Conservation (phyloP, 2,329 filamentous ascomycete species). For the Hymenoscyphus albidus region DNA sequence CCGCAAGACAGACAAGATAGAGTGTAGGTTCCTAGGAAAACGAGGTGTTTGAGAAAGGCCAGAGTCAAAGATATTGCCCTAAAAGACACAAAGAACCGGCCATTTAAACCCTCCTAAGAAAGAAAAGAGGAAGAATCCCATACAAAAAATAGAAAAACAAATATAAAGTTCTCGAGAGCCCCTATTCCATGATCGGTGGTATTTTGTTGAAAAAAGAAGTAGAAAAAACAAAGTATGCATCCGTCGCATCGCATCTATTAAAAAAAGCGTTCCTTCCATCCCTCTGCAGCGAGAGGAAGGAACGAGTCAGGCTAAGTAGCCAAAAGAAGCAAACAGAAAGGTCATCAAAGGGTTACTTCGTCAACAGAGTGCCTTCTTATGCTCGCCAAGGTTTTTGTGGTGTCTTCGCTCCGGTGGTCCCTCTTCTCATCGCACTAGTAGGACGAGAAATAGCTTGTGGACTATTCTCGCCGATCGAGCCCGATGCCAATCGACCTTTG, state of each 20-base stretch:
- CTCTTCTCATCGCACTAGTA: constrained; percentile 39
- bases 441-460: constrained; percentile 47
- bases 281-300: background rate
- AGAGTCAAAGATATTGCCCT: background rate
- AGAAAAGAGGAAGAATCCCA: background rate
- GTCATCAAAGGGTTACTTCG: background rate
- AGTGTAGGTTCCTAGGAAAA: background rate
- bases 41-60: background rate
- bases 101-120: background rate
- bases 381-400: constrained; percentile 25
- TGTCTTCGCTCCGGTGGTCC: constrained; percentile 25
- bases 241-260: background rate
- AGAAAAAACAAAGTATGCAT: background rate
- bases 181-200: background rate
- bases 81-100: background rate
- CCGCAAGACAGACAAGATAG: background rate
- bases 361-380: constrained; percentile 2
- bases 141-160: background rate
- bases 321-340: background rate
- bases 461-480: constrained; percentile 44
- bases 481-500: constrained; percentile 30
- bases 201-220: background rate
- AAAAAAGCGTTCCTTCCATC: background rate
- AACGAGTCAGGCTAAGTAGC: background rate
- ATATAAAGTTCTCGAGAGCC: background rate